Evolutionary conservation across 75 land plant genomes (phyloP).

Genomic region (Gnetum montanum): DNA sequence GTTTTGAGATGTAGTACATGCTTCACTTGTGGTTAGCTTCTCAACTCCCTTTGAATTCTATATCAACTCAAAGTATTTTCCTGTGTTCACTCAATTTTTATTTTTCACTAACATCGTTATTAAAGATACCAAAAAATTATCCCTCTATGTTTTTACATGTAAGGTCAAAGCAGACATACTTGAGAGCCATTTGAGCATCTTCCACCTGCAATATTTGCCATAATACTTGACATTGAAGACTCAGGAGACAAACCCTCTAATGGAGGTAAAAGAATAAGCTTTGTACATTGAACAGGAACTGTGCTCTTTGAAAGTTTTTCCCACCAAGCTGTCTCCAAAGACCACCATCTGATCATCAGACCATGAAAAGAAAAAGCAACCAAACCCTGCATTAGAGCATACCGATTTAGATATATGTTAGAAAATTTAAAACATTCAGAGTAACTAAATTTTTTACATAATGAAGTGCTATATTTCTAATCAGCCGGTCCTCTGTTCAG

Average conservation of each 20-base stretch:
- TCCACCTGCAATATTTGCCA: conserved; percentile 31
- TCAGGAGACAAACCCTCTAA: conserved; percentile 85
- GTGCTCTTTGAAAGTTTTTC: conserved; percentile 62
- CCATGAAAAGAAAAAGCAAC: conserved; percentile 93
- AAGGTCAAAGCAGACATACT: no score
- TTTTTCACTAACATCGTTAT: background rate
- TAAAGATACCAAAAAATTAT: background rate
- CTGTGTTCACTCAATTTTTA: background rate
- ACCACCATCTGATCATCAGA: conserved; percentile 93
- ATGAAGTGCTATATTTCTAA: no score
- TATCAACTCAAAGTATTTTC: background rate
- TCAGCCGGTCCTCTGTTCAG: no score
- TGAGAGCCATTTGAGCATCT: conserved; percentile 11
- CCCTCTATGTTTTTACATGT: background rate
- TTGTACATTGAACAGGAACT: conserved; percentile 83
- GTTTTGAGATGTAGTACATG: no score
- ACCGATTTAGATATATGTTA: no score
- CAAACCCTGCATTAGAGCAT: conserved; percentile 81
- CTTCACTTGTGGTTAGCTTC: no score
- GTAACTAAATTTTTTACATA: no score
- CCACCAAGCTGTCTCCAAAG: conserved; percentile 88
- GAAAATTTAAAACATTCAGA: no score
- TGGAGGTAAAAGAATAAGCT: conserved; percentile 84
- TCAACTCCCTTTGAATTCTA: no score
- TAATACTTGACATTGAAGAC: conserved; percentile 67